Evolutionary conservation across 768 basidiomycete species (phyloP).

Genomic region (Scleroderma bovista): DNA sequence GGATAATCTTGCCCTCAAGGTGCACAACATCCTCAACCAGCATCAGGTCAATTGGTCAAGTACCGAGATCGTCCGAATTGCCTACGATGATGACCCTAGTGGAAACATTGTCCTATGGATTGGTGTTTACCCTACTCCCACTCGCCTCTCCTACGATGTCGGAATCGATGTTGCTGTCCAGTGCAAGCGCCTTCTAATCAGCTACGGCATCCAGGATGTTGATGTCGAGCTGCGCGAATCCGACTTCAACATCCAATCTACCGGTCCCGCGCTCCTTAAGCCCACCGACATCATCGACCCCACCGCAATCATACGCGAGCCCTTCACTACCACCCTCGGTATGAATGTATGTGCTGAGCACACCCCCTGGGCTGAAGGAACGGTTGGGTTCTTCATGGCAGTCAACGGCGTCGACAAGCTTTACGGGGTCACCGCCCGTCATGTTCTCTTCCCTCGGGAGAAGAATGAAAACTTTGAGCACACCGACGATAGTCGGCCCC

Average conservation of each 20-base stretch:
- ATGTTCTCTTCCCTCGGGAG: neutral
- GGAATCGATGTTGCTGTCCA: constrained; percentile 21
- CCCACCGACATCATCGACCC: constrained; percentile 9
- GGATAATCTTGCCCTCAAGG: constrained; percentile 14
- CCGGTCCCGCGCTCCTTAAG: constrained; percentile 25
- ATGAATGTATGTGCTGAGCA: constrained; percentile 21
- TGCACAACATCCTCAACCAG: constrained; percentile 12
- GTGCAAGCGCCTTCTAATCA: constrained; percentile 20
- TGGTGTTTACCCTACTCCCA: constrained; percentile 26
- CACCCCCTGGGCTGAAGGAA: constrained; percentile 25
- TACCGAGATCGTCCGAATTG: constrained; percentile 20
- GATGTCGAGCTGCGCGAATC: constrained; percentile 31
- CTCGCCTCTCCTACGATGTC: constrained; percentile 21
- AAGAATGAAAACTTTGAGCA: constrained; percentile 5
- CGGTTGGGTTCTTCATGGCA: constrained; percentile 28
- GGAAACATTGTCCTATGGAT: constrained; percentile 27
- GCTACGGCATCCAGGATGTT: constrained; percentile 25
- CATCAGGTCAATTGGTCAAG: constrained; percentile 15
- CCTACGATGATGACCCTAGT: constrained; percentile 3
- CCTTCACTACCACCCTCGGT: constrained; percentile 24
- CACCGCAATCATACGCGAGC: constrained; percentile 16
- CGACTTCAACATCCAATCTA: constrained; percentile 5
- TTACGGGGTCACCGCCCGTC: constrained; percentile 24
- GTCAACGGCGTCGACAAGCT: constrained; percentile 15
- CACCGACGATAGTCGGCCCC: constrained; percentile 9